A percentile compares a stretch with the other conserved stretches of the same genome.
phyloP scores from a whole-genome alignment of 2,329 filamentous ascomycete species.

The Aspergillus ibericus region DNA sequence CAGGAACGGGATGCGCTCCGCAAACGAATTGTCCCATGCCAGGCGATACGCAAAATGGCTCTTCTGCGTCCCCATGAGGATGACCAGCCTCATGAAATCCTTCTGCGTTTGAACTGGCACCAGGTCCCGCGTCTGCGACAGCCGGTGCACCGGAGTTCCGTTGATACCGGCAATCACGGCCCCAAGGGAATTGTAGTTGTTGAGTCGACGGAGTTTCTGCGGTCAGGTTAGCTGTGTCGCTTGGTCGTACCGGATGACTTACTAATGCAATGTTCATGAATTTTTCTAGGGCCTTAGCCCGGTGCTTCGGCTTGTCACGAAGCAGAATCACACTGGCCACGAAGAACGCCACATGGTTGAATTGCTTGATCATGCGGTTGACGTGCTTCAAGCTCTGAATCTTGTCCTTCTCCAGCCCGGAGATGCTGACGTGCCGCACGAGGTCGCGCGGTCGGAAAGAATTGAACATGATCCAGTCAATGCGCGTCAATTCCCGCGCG shows the following conservation, averaged over 20 bases:
- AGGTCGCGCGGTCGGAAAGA: conserved; percentile 91
- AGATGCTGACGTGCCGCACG: conserved; percentile 83
- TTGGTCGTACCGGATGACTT: conserved; percentile 12
- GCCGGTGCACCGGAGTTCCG: conserved; percentile 78
- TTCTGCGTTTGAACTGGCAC: conserved; percentile 72
- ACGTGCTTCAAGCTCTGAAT: conserved; percentile 79
- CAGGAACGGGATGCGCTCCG: conserved; percentile 89
- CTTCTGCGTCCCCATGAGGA: conserved; percentile 90
- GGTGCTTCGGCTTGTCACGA: conserved; percentile 92
- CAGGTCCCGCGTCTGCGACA: conserved; percentile 75
- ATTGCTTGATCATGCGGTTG: conserved; percentile 90
- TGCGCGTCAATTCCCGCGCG: conserved; percentile 86
- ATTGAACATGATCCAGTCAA: conserved; percentile 98
- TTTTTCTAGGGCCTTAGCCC: conserved; percentile 87
- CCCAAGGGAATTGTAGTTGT: conserved; percentile 97
- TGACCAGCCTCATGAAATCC: conserved; percentile 81
- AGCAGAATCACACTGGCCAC: conserved; percentile 82
- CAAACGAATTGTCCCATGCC: conserved; percentile 92
- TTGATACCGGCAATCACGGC: conserved; percentile 92
- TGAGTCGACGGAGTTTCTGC: conserved; percentile 78
- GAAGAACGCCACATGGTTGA: conserved; percentile 82
- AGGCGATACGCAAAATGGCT: conserved; percentile 94
- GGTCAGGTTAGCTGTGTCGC: conserved; percentile 10
- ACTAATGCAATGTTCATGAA: conserved; percentile 82
- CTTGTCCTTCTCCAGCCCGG: conserved; percentile 50